phyloP scores from a whole-genome alignment of 164 flowering plant genomes.

The Warburgia ugandensis region DNA sequence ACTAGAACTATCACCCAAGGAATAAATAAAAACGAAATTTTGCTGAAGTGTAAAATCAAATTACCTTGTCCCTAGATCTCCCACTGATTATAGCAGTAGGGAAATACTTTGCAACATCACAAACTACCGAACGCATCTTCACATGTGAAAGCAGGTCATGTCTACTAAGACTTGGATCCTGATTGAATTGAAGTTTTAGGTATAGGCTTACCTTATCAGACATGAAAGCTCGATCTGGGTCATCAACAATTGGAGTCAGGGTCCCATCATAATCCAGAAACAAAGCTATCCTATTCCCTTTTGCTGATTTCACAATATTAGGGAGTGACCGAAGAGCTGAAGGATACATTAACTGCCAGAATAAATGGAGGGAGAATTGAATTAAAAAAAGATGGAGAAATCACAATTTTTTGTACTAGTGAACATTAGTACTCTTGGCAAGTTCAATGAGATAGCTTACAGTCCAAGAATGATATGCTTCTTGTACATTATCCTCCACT shows the following conservation, averaged over 20 bases:
- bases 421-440: background rate
- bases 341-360: slow-evolving; percentile 45
- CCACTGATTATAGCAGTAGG: slow-evolving; percentile 18
- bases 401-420: background rate
- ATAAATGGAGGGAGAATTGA: background rate
- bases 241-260: slow-evolving; percentile 80
- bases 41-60: background rate
- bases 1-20: too few species aligned
- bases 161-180: background rate
- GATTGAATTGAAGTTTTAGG: background rate
- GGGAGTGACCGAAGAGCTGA: slow-evolving; percentile 73
- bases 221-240: slow-evolving; percentile 92
- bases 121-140: slow-evolving; percentile 24
- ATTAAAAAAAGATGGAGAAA: background rate
- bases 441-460: background rate
- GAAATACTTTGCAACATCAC: slow-evolving; percentile 10
- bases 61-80: slow-evolving; percentile 17
- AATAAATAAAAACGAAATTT: too few species aligned
- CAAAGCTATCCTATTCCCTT: slow-evolving; percentile 70
- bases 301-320: slow-evolving; percentile 42
- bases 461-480: slow-evolving; percentile 6
- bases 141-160: background rate
- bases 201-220: slow-evolving; percentile 42
- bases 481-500: background rate
- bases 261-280: slow-evolving; percentile 95